phyloP scores from a whole-genome alignment of 345 rosid species.

The Cochlearia excelsa region DNA sequence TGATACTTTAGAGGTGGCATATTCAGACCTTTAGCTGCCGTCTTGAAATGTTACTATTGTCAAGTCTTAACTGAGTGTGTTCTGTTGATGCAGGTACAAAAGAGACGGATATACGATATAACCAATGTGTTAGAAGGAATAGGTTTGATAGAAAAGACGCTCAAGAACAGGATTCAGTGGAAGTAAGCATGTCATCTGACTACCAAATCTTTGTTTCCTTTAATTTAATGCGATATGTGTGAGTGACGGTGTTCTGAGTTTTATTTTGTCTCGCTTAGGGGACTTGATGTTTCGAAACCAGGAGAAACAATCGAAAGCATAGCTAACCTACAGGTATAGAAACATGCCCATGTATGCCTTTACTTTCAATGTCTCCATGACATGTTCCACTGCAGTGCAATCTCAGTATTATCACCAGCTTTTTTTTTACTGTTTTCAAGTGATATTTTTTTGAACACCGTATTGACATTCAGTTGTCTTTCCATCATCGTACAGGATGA shows the following conservation, averaged over 20 bases:
- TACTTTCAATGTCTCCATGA: background rate
- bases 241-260: conserved; percentile 19
- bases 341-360: conserved; percentile 11
- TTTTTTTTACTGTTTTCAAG: conserved; percentile 1
- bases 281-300: conserved; percentile 82
- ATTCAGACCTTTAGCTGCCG: background rate
- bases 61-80: conserved; percentile 16
- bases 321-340: conserved; percentile 74
- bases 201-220: conserved; percentile 17
- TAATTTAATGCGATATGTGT: conserved; percentile 18
- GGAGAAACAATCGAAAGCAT: conserved; percentile 72
- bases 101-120: conserved; percentile 95
- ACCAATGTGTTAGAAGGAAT: conserved; percentile 99
- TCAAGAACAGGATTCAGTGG: conserved; percentile 97
- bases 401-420: conserved; percentile 15
- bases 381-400: conserved; percentile 17
- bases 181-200: conserved; percentile 50
- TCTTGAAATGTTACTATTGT: conserved; percentile 1
- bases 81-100: conserved; percentile 70
- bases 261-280: conserved; percentile 50
- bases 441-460: conserved; percentile 8
- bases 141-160: conserved; percentile 96
- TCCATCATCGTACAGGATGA: conserved; percentile 56
- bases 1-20: conserved; percentile 76
- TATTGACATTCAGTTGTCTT: conserved; percentile 12